Conservation (phyloP, 257 asterid species). For the Solanum raphanifolium region DNA sequence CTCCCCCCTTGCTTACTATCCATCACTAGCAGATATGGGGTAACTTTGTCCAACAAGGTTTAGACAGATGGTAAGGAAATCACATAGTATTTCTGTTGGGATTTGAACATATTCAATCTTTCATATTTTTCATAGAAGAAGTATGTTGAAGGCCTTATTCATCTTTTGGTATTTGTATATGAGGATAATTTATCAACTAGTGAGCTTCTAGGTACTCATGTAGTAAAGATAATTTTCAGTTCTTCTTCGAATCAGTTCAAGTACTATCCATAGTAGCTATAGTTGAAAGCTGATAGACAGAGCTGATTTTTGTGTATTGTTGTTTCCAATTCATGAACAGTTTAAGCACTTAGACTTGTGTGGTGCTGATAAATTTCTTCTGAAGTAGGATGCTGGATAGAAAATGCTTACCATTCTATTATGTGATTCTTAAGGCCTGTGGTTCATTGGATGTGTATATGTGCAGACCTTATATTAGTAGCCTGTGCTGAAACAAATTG, state of each 20-base stretch:
- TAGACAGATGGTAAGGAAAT: background rate
- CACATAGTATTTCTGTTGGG: background rate
- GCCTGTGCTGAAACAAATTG: background rate
- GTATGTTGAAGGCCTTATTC: background rate
- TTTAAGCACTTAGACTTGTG: background rate
- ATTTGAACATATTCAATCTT: no score
- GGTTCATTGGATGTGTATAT: background rate
- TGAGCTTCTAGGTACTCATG: background rate
- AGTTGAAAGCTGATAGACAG: background rate
- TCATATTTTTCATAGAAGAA: background rate
- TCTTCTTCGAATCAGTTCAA: background rate
- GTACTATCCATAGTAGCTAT: background rate
- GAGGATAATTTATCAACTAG: background rate
- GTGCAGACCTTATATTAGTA: background rate
- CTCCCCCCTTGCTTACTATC: background rate
- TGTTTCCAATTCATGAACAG: background rate
- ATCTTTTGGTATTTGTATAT: background rate
- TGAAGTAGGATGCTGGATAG: background rate
- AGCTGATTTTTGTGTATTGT: background rate
- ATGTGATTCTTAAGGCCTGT: background rate
- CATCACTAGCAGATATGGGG: background rate
- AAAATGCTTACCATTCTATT: background rate
- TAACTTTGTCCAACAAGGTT: background rate
- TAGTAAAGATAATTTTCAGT: background rate
- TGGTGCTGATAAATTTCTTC: background rate